These are phyloP conservation scores for Darksidea phi DNA, from an alignment of 495 filamentous ascomycete genomes.

Conservation along the genomic window DNA sequence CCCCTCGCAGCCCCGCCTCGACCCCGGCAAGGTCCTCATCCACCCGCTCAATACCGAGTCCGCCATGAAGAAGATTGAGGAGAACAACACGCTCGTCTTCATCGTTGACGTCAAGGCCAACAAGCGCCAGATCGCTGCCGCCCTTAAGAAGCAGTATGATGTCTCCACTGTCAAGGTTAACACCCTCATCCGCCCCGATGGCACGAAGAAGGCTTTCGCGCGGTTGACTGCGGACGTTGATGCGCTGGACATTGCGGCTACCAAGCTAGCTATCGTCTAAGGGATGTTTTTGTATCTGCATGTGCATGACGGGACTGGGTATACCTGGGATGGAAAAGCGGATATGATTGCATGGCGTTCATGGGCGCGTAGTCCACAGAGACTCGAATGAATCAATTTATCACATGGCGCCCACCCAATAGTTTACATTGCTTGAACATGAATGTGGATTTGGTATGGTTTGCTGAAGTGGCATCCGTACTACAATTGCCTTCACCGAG, in stretches of 20 bases:
- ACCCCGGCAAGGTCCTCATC: constrained; percentile 60
- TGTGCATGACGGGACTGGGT: constrained; percentile 7
- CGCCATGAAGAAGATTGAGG: constrained; percentile 99
- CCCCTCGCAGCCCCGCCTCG: constrained; percentile 82
- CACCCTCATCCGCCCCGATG: constrained; percentile 95
- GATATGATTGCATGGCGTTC: constrained; percentile 31
- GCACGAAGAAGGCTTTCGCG: constrained; percentile 97
- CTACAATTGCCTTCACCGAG: too few species aligned
- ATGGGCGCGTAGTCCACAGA: constrained; percentile 25
- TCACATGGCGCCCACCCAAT: constrained; percentile 19
- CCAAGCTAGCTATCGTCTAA: constrained; percentile 97
- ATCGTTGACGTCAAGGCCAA: constrained; percentile 95
- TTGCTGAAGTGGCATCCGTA: too few species aligned
- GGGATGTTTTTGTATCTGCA: constrained; percentile 4
- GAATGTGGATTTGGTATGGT: too few species aligned
- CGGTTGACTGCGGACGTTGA: constrained; percentile 94
- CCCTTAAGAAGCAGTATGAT: constrained; percentile 99
- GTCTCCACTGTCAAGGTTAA: constrained; percentile 98
- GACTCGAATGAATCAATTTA: constrained; percentile 27
- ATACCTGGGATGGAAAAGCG: constrained; percentile 12
- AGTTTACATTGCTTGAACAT: not conserved
- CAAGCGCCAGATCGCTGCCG: constrained; percentile 98
- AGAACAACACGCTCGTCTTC: constrained; percentile 99
- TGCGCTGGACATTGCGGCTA: constrained; percentile 97
- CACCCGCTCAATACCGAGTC: constrained; percentile 89